Conservation (phyloP, 768 basidiomycete genomes). For the Auricularia cornea region DNA sequence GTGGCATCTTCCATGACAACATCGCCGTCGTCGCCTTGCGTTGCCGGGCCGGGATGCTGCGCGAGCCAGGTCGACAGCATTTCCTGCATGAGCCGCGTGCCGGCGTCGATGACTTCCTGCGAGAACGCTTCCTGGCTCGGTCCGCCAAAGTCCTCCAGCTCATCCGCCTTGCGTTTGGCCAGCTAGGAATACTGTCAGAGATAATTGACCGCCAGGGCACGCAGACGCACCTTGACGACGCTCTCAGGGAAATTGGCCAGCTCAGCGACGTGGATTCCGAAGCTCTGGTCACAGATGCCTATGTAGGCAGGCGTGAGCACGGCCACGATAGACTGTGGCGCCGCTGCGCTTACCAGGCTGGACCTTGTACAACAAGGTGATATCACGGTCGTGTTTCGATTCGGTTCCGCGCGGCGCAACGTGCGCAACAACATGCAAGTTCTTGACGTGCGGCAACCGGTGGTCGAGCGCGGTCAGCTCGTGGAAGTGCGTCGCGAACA, state of each 20-base stretch:
- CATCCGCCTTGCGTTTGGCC: slow-evolving; percentile 87
- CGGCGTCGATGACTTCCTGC: slow-evolving; percentile 61
- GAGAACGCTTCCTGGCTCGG: slow-evolving; percentile 36
- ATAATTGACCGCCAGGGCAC: neutral
- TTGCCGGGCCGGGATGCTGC: neutral
- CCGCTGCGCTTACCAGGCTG: slow-evolving; percentile 53
- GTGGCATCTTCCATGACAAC: slow-evolving; percentile 42
- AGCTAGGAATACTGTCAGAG: slow-evolving; percentile 37
- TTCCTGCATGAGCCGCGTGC: slow-evolving; percentile 71
- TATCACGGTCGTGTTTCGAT: slow-evolving; percentile 52
- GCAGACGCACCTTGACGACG: slow-evolving; percentile 64
- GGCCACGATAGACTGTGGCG: neutral
- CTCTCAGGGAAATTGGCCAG: slow-evolving; percentile 96
- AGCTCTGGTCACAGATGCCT: slow-evolving; percentile 95
- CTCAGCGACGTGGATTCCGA: slow-evolving; percentile 95
- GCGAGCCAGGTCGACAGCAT: slow-evolving; percentile 62
- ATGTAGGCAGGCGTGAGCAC: neutral
- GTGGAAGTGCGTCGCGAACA: slow-evolving; percentile 98
- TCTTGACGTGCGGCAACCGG: slow-evolving; percentile 79
- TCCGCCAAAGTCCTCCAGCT: slow-evolving; percentile 76
- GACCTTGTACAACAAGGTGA: slow-evolving; percentile 69
- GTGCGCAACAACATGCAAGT: slow-evolving; percentile 92
- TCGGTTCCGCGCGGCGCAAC: slow-evolving; percentile 46
- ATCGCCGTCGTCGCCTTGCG: slow-evolving; percentile 38
- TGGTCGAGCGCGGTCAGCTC: slow-evolving; percentile 90